These are phyloP conservation scores for Coemansia aciculifera DNA, from an alignment of 192 early-diverging fungal genomes.

Conservation along the genomic window DNA sequence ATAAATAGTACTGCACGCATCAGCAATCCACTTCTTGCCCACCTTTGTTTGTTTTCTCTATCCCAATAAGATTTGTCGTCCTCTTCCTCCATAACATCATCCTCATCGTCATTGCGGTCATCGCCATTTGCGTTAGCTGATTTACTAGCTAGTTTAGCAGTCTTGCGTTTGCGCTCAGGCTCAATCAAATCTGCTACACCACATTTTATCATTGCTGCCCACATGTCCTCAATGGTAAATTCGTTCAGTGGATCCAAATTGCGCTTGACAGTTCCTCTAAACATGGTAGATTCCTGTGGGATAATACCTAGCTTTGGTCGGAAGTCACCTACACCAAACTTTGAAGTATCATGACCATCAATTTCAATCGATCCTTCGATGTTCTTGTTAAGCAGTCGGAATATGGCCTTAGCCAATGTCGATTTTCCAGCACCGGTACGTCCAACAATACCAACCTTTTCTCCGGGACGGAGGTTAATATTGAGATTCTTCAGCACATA, in stretches of 20 bases:
- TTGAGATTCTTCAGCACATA: slow-evolving; percentile 64
- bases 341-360: slow-evolving; percentile 69
- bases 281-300: slow-evolving; percentile 66
- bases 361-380: slow-evolving; percentile 61
- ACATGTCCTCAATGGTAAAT: slow-evolving; percentile 60
- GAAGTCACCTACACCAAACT: slow-evolving; percentile 57
- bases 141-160: not conserved
- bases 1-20: not conserved
- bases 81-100: not conserved
- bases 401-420: slow-evolving; percentile 61
- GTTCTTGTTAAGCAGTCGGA: slow-evolving; percentile 62
- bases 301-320: slow-evolving; percentile 58
- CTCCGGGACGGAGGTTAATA: slow-evolving; percentile 59
- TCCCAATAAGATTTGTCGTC: not conserved
- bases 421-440: slow-evolving; percentile 75
- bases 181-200: not conserved
- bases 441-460: slow-evolving; percentile 69
- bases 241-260: slow-evolving; percentile 66
- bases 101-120: not conserved
- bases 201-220: slow-evolving; percentile 56
- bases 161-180: not conserved
- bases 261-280: slow-evolving; percentile 59
- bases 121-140: not conserved
- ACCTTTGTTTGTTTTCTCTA: not conserved
- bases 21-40: not conserved